A percentile compares a stretch with the other conserved stretches of the same genome.
Evolutionary conservation across 345 rosid species (phyloP).

Genomic region (Populus euphratica): DNA sequence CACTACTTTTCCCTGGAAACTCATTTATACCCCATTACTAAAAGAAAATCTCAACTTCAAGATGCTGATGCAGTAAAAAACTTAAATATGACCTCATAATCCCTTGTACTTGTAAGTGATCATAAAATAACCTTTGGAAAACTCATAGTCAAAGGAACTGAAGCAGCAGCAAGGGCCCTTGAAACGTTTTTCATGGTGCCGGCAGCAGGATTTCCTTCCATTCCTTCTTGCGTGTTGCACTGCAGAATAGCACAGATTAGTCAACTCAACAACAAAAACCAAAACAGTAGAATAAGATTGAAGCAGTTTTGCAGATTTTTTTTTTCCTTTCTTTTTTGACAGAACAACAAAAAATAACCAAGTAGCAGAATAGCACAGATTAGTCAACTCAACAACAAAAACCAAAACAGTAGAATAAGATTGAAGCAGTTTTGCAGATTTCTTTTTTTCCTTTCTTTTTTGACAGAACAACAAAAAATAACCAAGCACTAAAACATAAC

Average conservation of each 20-base stretch:
- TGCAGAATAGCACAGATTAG: slow-evolving; percentile 23
- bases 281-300: background rate
- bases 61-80: background rate
- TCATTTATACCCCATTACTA: background rate
- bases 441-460: background rate
- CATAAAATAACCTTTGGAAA: slow-evolving; percentile 60
- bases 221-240: slow-evolving; percentile 81
- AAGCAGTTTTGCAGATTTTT: background rate
- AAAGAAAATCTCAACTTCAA: background rate
- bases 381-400: slow-evolving; percentile 4
- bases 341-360: background rate
- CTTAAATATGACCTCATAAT: background rate
- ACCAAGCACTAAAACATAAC: slow-evolving; percentile 5
- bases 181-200: slow-evolving; percentile 52
- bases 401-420: background rate
- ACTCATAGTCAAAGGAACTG: slow-evolving; percentile 70
- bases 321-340: too few species aligned
- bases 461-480: background rate
- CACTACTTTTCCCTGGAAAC: background rate
- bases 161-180: slow-evolving; percentile 54
- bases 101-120: background rate
- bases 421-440: background rate
- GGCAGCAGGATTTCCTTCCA: slow-evolving; percentile 76
- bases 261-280: background rate
- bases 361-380: slow-evolving; percentile 10